Evolutionary conservation across 192 early-diverging fungal species (phyloP).

Genomic region (Spinellus fusiger): DNA sequence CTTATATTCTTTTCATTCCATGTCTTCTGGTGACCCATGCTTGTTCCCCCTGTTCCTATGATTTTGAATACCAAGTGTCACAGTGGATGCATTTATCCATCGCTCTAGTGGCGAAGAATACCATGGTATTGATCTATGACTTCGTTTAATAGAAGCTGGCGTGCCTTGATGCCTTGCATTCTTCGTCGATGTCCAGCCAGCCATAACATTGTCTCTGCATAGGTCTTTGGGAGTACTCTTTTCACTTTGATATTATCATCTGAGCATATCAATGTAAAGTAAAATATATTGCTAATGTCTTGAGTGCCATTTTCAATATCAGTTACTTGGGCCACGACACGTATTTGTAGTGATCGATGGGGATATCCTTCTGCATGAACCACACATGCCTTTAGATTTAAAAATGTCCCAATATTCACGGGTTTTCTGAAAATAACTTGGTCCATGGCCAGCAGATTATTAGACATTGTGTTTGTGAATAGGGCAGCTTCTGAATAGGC

Average conservation of each 20-base stretch:
- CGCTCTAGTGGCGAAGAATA: too few species aligned
- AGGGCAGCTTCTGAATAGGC: conserved; percentile 72
- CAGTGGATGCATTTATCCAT: too few species aligned
- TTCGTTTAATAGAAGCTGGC: background rate
- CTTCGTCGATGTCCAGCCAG: conserved; percentile 66
- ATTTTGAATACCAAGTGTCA: too few species aligned
- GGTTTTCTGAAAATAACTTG: conserved; percentile 78
- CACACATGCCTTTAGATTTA: conserved; percentile 72
- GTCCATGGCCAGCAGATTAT: conserved; percentile 60
- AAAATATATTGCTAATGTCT: conserved; percentile 82
- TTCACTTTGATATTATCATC: conserved; percentile 33
- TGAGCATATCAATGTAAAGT: conserved; percentile 67
- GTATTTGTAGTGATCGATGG: conserved; percentile 53
- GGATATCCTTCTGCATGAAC: conserved; percentile 64
- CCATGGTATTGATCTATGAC: background rate
- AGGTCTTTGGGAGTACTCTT: conserved; percentile 71
- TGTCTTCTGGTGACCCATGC: too few species aligned
- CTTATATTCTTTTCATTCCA: too few species aligned
- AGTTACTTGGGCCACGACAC: conserved; percentile 72
- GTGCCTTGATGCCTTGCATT: conserved; percentile 12
- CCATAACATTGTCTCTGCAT: conserved; percentile 78
- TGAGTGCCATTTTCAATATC: conserved; percentile 53
- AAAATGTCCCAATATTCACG: conserved; percentile 75
- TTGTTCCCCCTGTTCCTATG: too few species aligned
- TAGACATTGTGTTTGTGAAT: conserved; percentile 52